A percentile compares a stretch with the other conserved stretches of the same genome.
phyloP scores from a whole-genome alignment of 169 alveolate genomes.

The Babesia sp. region DNA sequence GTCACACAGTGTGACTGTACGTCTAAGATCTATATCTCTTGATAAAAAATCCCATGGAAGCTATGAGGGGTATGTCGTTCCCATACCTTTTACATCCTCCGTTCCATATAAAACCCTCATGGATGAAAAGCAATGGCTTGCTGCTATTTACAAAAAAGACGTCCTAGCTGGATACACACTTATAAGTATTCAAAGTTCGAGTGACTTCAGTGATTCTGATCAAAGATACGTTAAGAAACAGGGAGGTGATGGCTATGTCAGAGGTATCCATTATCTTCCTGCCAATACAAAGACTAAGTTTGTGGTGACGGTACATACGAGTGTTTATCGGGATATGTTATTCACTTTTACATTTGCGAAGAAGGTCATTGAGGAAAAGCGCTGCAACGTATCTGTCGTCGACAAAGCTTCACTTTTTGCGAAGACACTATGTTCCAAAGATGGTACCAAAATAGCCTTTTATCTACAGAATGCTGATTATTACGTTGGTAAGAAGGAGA shows the following conservation, averaged over 20 bases:
- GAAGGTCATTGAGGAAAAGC: background rate
- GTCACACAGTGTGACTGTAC: background rate
- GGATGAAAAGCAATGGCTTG: background rate
- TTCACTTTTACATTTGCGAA: background rate
- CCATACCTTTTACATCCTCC: background rate
- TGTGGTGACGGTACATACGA: background rate
- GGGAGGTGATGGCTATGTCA: background rate
- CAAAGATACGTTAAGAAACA: background rate
- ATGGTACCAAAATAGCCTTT: background rate
- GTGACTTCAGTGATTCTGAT: background rate
- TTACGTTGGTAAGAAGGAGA: background rate
- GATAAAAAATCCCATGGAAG: background rate
- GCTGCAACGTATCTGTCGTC: background rate
- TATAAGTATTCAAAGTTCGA: no score
- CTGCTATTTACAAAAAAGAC: background rate
- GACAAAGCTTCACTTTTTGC: background rate
- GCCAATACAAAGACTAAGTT: background rate
- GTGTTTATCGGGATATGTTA: background rate
- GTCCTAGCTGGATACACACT: background rate
- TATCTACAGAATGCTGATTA: background rate
- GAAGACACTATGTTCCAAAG: background rate
- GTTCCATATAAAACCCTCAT: background rate
- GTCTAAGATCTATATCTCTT: background rate
- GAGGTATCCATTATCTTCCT: background rate
- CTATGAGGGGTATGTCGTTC: background rate